Evolutionary conservation across 139 green algal genomes (phyloP), one percentile per base, ranked within the genome.

Genomic region (Limnomonas spitsbergensis): DNA sequence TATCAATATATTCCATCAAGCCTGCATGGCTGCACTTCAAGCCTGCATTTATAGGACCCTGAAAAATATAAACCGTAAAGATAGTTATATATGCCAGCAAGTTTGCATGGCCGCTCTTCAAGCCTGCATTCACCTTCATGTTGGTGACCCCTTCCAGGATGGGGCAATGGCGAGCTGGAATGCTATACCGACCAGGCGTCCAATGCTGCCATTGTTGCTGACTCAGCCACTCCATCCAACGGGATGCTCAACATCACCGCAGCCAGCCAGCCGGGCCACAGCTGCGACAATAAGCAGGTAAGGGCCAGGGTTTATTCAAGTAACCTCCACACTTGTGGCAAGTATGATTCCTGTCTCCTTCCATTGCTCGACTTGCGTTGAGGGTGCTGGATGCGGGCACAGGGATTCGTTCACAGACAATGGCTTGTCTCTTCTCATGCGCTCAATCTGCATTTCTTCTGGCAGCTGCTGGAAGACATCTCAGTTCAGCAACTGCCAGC

Each of bases 141-240:
- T n/a, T n/a, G n/a, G n/a, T n/a, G n/a, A n/a, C n/a, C n/a, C n/a
- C 47, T 61, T 61, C 14, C 20, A 61, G 83, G 68, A 3, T 87
- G 83, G 83, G 82, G 82, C 40, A 87, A 86, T 31, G 53, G 70
- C 38, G 82, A 87, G 69, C 24, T 56, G 0, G n/a, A 87, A 67
- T 76, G 34, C 4, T 86, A 87, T 39, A 87, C 80, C 4, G 40
- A 81, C 29, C 71, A 34, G 20, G 7, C 31, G 38, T 69, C 34
- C 29, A 86, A 86, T 56, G 69, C 56, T 7, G 14, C 14, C 56
- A 70, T 70, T 47, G 32, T 20, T 42, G 83, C 77, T 38, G 70
- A 1, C 24, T 20, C 56, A 7, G 4, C 9, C n/a, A 20, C 9
- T 20, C 4, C 56, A 7, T 24, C 56, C 29, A 70, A 70, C 56